phyloP scores from a whole-genome alignment of 2,329 filamentous ascomycete genomes.

The Dichotomopilus funicola region DNA sequence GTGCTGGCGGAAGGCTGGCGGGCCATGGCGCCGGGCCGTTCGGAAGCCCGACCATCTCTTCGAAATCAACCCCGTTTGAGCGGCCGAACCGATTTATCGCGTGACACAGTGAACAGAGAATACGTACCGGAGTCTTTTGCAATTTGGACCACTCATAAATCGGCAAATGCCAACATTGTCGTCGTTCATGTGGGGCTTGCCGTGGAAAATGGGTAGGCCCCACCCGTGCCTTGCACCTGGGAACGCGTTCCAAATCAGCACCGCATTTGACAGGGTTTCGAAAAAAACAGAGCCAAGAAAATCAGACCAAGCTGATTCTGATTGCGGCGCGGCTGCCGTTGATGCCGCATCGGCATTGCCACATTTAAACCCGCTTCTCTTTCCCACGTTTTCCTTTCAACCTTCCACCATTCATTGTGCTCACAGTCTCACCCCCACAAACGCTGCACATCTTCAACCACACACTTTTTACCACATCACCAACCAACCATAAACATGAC shows the following conservation, averaged over 20 bases:
- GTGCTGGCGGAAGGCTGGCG: not conserved
- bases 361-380: constrained; percentile 23
- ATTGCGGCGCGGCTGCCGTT: constrained; percentile 4
- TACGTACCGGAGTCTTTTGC: not conserved
- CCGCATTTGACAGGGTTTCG: constrained; percentile 4
- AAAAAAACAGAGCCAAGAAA: constrained; percentile 12
- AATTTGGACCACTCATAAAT: constrained; percentile 14
- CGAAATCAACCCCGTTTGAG: constrained; percentile 10
- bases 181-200: constrained; percentile 13
- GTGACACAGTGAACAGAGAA: not conserved
- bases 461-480: constrained; percentile 25
- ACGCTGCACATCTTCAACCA: constrained; percentile 20
- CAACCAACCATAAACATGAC: constrained; percentile 50
- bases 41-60: not conserved
- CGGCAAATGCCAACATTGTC: constrained; percentile 1
- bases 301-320: constrained; percentile 11
- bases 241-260: constrained; percentile 21
- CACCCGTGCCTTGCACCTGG: constrained; percentile 6
- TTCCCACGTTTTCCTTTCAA: constrained; percentile 24
- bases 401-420: constrained; percentile 9
- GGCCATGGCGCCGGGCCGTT: not conserved
- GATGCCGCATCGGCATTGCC: constrained; percentile 1
- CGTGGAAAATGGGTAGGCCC: not conserved
- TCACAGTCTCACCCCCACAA: constrained; percentile 8
- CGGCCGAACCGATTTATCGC: not conserved